phyloP scores from a whole-genome alignment of 352 stramenopile genomes.

The Phytopythium helicoides region DNA sequence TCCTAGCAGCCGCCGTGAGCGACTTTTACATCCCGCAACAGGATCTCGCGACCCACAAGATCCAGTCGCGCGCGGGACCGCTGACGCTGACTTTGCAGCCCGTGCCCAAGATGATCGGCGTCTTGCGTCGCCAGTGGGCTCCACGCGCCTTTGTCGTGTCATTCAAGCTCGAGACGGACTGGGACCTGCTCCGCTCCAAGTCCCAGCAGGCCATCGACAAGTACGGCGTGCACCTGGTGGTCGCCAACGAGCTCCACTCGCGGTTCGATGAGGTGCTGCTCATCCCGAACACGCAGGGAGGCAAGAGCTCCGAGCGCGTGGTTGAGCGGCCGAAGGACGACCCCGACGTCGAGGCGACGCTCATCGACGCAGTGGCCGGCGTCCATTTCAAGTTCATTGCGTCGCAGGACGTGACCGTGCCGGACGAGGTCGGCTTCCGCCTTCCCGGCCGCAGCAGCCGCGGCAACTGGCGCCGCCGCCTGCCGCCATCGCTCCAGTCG shows the following conservation, averaged over 20 bases:
- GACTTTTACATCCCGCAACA: conserved; percentile 97
- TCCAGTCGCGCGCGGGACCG: conserved; percentile 88
- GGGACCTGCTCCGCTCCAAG: conserved; percentile 92
- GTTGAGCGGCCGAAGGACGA: conserved; percentile 56
- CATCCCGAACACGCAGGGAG: conserved; percentile 40
- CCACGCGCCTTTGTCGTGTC: conserved; percentile 95
- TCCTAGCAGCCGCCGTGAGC: conserved; percentile 96
- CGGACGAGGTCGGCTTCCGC: conserved; percentile 42
- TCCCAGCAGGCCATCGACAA: conserved; percentile 89
- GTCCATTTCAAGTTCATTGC: conserved; percentile 78
- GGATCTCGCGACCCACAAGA: conserved; percentile 95
- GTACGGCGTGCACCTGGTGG: conserved; percentile 96
- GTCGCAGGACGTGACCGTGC: conserved; percentile 52
- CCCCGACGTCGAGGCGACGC: conserved; percentile 56
- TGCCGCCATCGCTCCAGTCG: conserved; percentile 37
- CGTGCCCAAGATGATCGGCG: conserved; percentile 95
- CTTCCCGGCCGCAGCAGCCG: conserved; percentile 16
- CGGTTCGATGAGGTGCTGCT: conserved; percentile 91
- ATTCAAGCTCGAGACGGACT: conserved; percentile 99
- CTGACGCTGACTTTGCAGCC: conserved; percentile 88
- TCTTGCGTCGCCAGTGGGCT: conserved; percentile 91
- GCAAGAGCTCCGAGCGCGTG: conserved; percentile 30
- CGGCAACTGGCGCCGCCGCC: conserved; percentile 34
- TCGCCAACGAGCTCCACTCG: conserved; percentile 96
- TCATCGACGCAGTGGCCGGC: conserved; percentile 61